Evolutionary conservation across 768 basidiomycete genomes (phyloP).

Genomic region (Auricularia sp.): DNA sequence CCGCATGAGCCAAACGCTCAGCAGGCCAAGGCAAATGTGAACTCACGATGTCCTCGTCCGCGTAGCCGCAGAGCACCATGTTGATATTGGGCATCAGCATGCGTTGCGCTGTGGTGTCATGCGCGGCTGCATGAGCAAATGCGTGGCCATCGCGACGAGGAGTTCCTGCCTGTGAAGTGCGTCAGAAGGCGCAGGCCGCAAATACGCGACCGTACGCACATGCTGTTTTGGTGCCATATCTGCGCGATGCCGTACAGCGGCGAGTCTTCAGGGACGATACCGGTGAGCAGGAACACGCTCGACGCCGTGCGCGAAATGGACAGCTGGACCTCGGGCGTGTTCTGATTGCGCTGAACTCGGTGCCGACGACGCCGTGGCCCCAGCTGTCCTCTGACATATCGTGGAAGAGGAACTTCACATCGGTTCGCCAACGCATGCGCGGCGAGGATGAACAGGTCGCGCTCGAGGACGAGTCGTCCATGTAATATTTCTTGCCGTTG

Average conservation of each 20-base stretch:
- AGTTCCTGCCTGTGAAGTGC: too few relatives aligned
- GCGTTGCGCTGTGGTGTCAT: background rate
- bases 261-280: background rate
- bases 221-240: background rate
- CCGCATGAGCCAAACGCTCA: background rate
- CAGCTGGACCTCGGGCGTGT: constrained; percentile 1
- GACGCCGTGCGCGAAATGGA: background rate
- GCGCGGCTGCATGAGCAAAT: too few relatives aligned
- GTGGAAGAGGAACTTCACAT: constrained; percentile 44
- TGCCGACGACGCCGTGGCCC: constrained; percentile 1
- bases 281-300: too few relatives aligned
- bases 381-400: constrained; percentile 32
- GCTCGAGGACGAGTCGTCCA: constrained; percentile 13
- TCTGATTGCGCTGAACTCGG: constrained; percentile 1
- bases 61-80: background rate
- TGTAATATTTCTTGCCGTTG: constrained; percentile 6
- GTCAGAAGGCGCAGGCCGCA: too few relatives aligned
- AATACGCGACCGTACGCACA: background rate
- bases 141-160: background rate
- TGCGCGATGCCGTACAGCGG: background rate
- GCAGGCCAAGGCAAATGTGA: background rate
- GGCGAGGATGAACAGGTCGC: constrained; percentile 59
- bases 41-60: constrained; percentile 4
- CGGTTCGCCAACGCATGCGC: constrained; percentile 59
- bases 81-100: background rate